Base-by-base conservation (phyloP, 495 filamentous ascomycete species). In the Xylaria telfairii region DNA sequence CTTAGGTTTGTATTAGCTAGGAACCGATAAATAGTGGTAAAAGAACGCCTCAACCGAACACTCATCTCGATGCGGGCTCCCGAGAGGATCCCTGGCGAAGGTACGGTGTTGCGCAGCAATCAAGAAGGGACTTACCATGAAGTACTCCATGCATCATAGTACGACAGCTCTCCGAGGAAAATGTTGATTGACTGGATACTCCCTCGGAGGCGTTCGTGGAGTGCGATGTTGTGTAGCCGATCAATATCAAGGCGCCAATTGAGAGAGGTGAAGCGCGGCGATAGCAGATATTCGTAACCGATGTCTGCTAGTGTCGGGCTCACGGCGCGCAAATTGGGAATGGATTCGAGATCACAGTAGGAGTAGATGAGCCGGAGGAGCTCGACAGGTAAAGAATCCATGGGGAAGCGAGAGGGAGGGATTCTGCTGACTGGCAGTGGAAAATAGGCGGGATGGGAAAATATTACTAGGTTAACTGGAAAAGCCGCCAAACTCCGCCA, bases 191-290 rank as follows among this genome's bases (percentile, higher is more conserved):
- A 78, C 46, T 71, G 75, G 78, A 84, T 83, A 63, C 74, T 78
- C 42, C 72, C 71, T 56, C 81, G 79, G 28, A 86, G 77, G 9
- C 81, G 83, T 28, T 81, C 79, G 68, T 83, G 80, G 66, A 74
- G 72, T 49, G 83, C 82, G 66, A 86, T 83, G 53, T 73, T 76
- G 66, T 81, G 78, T 54, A 86, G 76, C 46, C 80, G 76, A 65
- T 79, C 75, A 74, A 86, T 78, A 72, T 86, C 83, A 71, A 85
- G 78, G 56, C 78, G 77, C 83, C 83, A 86, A 65, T 81, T 77
- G 69, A 83, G 78, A 47, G 79, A 79, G 47, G 76, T 81, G 74
- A 85, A 85, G 53, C 76, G 71, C 9, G 80, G 74, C 24, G 76
- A 73, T 34, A 86, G 62, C 68, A 85, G 66, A 68, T 78, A 84